These are phyloP conservation scores for Lyophyllum semitale DNA, from an alignment of 768 basidiomycete species.

Conservation along the genomic window DNA sequence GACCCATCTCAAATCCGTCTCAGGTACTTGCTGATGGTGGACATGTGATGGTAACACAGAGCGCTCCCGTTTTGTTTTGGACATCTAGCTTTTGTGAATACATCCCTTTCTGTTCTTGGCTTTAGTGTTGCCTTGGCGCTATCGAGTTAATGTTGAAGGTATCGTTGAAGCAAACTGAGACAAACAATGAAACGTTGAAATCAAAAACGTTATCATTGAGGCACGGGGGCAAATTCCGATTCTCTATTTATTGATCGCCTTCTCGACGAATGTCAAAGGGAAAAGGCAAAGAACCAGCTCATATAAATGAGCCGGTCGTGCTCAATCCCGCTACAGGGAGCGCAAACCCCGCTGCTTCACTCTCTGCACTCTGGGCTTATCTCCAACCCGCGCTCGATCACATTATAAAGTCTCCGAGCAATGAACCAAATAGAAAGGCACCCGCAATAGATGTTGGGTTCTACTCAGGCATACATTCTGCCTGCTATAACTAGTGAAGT, in stretches of 20 bases:
- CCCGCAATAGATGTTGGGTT: slow-evolving; percentile 72
- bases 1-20: slow-evolving; percentile 57
- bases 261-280: slow-evolving; percentile 20
- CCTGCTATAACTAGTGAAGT: slow-evolving; percentile 79
- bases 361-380: slow-evolving; percentile 75
- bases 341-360: slow-evolving; percentile 73
- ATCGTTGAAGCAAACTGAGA: background rate
- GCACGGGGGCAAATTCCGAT: background rate
- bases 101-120: background rate
- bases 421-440: slow-evolving; percentile 55
- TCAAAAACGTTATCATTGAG: background rate
- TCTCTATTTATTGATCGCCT: slow-evolving; percentile 2
- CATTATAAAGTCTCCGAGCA: slow-evolving; percentile 70
- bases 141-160: too few species aligned
- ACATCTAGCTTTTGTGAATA: too few species aligned
- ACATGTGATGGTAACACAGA: slow-evolving; percentile 32
- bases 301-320: slow-evolving; percentile 31
- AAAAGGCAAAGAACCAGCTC: slow-evolving; percentile 31
- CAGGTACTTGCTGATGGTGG: slow-evolving; percentile 59
- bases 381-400: slow-evolving; percentile 75
- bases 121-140: too few species aligned
- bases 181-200: background rate
- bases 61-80: background rate
- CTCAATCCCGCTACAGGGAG: slow-evolving; percentile 62
- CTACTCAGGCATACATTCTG: slow-evolving; percentile 78